These are phyloP conservation scores for Lippia alba DNA, from an alignment of 305 asterid species.

Conservation along the genomic window DNA sequence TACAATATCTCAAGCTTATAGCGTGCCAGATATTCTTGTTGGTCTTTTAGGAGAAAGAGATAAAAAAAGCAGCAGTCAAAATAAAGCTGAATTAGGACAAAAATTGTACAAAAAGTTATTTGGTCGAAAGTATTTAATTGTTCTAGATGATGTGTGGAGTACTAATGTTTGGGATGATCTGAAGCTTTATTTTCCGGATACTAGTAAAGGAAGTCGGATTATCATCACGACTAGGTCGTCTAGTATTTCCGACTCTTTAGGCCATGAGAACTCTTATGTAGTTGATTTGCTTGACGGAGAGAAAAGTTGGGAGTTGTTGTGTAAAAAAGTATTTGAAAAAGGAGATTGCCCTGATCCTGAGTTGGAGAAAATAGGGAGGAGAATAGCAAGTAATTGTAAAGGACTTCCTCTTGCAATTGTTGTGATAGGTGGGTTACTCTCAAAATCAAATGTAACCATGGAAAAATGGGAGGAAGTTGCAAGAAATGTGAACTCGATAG, in stretches of 20 bases:
- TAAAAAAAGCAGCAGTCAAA: no score
- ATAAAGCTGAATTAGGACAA: no score
- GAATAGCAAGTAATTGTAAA: background rate
- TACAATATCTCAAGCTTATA: no score
- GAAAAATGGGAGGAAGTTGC: background rate
- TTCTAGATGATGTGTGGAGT: constrained; percentile 35
- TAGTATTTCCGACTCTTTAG: no score
- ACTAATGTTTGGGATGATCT: constrained; percentile 21
- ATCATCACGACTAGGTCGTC: no score
- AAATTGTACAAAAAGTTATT: constrained; percentile 13
- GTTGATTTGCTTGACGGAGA: background rate
- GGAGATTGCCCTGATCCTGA: constrained; percentile 21
- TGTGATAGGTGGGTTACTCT: background rate
- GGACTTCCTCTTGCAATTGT: background rate
- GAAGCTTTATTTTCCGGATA: background rate
- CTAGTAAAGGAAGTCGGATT: no score
- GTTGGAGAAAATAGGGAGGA: constrained; percentile 18
- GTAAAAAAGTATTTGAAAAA: constrained; percentile 8
- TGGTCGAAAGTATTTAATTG: constrained; percentile 27
- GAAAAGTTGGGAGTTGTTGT: constrained; percentile 25
- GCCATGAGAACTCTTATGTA: no score
- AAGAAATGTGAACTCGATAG: background rate
- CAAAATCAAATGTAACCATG: background rate
- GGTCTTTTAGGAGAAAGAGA: no score
- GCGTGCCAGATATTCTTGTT: no score